Evolutionary conservation across 352 stramenopile species (phyloP).

Genomic region (Peronospora farinosa): DNA sequence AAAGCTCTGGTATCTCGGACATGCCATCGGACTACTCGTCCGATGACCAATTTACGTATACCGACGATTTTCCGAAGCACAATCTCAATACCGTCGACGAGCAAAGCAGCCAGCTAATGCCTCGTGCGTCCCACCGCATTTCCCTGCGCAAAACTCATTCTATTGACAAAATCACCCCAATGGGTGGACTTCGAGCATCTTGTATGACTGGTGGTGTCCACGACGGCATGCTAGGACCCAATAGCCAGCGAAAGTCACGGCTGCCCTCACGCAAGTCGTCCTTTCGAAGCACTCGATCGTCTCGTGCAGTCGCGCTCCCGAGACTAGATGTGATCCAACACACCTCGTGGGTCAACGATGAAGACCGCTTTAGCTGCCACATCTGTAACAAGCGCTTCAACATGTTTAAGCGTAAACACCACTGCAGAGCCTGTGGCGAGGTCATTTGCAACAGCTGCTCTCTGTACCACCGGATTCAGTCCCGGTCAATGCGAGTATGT

Average conservation of each 20-base stretch:
- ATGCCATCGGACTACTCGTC: slow-evolving; percentile 53
- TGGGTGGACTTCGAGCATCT: slow-evolving; percentile 31
- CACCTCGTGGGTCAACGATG: slow-evolving; percentile 80
- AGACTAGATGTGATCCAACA: slow-evolving; percentile 73
- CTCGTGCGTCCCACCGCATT: slow-evolving; percentile 23
- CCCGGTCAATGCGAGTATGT: slow-evolving; percentile 79
- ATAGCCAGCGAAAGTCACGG: slow-evolving; percentile 21
- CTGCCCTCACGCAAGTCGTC: slow-evolving; percentile 61
- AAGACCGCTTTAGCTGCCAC: slow-evolving; percentile 80
- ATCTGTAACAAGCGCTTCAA: slow-evolving; percentile 87
- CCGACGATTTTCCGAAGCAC: slow-evolving; percentile 49
- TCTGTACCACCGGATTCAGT: slow-evolving; percentile 78
- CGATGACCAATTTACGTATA: slow-evolving; percentile 57
- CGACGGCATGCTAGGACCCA: slow-evolving; percentile 14
- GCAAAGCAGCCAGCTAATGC: slow-evolving; percentile 50
- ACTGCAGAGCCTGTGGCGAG: slow-evolving; percentile 78
- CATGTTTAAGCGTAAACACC: slow-evolving; percentile 86
- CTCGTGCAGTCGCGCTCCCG: slow-evolving; percentile 61
- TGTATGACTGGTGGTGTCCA: slow-evolving; percentile 39
- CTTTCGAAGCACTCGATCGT: slow-evolving; percentile 71
- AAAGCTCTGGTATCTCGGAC: slow-evolving; percentile 42
- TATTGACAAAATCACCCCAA: slow-evolving; percentile 40
- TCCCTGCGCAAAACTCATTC: slow-evolving; percentile 49
- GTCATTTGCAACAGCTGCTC: slow-evolving; percentile 84
- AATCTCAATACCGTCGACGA: slow-evolving; percentile 68